Base-by-base conservation (phyloP, 805 yeast genomes). In the Metschnikowia corniflorae region DNA sequence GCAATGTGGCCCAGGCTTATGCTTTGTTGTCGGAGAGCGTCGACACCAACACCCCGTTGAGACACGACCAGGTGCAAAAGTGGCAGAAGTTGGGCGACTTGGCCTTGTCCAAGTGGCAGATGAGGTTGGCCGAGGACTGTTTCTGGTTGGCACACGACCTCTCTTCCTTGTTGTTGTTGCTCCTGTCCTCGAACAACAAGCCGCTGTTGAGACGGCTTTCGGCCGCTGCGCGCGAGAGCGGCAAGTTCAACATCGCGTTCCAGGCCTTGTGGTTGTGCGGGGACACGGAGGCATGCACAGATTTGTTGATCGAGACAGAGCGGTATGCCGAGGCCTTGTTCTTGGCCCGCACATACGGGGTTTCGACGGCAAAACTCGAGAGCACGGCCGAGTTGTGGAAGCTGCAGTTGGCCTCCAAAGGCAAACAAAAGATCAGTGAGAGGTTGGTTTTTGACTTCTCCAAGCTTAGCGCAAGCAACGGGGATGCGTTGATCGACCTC, bases 71-170 rank as follows among this genome's bases (percentile, higher is more conserved):
- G 46, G 41, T 58, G 5, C 53, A 58, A 15, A 89, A 86, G 63
- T 93, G 97, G 97, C 86, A 86, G 61, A 73, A 80, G 41, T 73
- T 93, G 31, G 99, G 97, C 48, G 97, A 93, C 65, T 71, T 80
- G 42, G 84, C 96, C 9, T 70, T 93, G 49, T 60, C 72, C 14
- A 75, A 75, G 43, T 93, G 95, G 86, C 79, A 89, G 48, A 72
- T 87, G 45, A 76, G 76, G 49, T 68, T 86, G 46, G 97, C 98
- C 3, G 80, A 78, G 44, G 78, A 81, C 50, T 77, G 94, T 34
- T 91, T 80, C 61, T 73, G 80, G 55, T 73, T 79, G 39, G 94
- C 96, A 15, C 70, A 77, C 32, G 98, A 91, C 60, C 69, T 80
- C 43, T 82, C 89, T 41, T 83, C 96, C 4, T 70, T 93, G 51